These are phyloP conservation scores for Phytophthora pisi DNA, from an alignment of 352 stramenopile genomes.

Conservation along the genomic window DNA sequence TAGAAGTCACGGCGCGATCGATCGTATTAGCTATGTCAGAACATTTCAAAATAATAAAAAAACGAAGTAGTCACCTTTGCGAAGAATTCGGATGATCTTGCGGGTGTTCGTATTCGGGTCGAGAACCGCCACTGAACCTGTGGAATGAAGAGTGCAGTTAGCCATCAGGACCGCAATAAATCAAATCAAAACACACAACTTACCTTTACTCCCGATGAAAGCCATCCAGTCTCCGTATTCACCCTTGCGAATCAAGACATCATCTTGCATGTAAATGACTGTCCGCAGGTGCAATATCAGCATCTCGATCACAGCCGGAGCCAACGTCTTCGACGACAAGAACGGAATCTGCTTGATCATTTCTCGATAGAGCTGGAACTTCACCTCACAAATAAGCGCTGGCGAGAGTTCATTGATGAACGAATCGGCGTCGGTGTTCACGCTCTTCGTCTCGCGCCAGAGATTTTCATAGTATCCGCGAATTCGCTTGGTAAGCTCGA, in stretches of 20 bases:
- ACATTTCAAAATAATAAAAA: no score
- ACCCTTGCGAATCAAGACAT: slow-evolving; percentile 81
- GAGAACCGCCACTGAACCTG: slow-evolving; percentile 63
- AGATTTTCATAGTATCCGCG: slow-evolving; percentile 73
- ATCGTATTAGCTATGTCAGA: no score
- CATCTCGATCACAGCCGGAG: slow-evolving; percentile 76
- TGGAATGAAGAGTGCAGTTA: slow-evolving; percentile 38
- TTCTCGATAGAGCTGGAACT: slow-evolving; percentile 78
- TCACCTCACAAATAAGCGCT: slow-evolving; percentile 74
- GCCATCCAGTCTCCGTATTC: slow-evolving; percentile 86
- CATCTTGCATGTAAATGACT: slow-evolving; percentile 84
- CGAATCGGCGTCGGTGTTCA: slow-evolving; percentile 64
- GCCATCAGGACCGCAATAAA: background rate
- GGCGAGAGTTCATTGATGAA: slow-evolving; percentile 82
- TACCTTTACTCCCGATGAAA: slow-evolving; percentile 51
- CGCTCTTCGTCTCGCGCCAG: slow-evolving; percentile 69
- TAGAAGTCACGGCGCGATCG: no score
- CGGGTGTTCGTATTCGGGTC: slow-evolving; percentile 49
- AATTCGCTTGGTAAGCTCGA: slow-evolving; percentile 57
- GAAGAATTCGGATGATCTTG: slow-evolving; percentile 65
- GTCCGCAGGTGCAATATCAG: slow-evolving; percentile 75
- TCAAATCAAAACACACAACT: background rate
- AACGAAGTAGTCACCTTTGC: slow-evolving; percentile 66
- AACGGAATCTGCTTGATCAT: slow-evolving; percentile 86
- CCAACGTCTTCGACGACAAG: slow-evolving; percentile 66